Conservation (phyloP, 2,329 filamentous ascomycete species). For the Aspergillus floridensis region DNA sequence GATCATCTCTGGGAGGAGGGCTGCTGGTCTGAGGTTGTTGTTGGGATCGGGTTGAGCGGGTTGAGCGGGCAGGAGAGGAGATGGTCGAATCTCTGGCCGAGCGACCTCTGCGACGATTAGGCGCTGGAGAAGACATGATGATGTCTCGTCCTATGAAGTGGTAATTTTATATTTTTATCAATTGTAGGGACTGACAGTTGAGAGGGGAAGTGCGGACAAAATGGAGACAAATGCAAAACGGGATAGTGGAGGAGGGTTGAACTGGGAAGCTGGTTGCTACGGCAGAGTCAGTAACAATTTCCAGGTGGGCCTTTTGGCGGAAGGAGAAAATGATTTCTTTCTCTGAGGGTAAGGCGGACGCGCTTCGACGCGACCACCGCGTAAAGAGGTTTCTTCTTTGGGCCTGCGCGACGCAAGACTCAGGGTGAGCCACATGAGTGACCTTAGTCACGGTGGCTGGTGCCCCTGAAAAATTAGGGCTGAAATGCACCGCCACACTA, state of each 20-base stretch:
- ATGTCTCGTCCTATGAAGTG: conserved; percentile 8
- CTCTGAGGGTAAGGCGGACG: conserved; percentile 16
- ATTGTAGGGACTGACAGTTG: conserved; percentile 6
- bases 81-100: conserved; percentile 40
- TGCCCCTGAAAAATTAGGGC: not conserved
- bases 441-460: not conserved
- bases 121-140: conserved; percentile 46
- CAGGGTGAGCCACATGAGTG: conserved; percentile 13
- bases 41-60: conserved; percentile 29
- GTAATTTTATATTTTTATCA: conserved; percentile 6
- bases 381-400: conserved; percentile 34
- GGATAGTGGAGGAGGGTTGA: conserved; percentile 8
- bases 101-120: conserved; percentile 41
- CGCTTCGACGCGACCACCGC: conserved; percentile 29
- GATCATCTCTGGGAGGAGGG: conserved; percentile 26
- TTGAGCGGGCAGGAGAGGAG: conserved; percentile 38
- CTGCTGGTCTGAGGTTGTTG: conserved; percentile 35
- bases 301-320: conserved; percentile 14
- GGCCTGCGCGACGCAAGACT: conserved; percentile 17
- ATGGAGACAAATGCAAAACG: not conserved
- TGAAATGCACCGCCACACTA: conserved; percentile 1
- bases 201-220: not conserved
- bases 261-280: conserved; percentile 14
- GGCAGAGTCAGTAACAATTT: conserved; percentile 12
- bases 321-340: conserved; percentile 26